Evolutionary conservation across 257 asterid species (phyloP), one percentile per base, ranked within the genome.

Genomic region (Rhazya stricta): DNA sequence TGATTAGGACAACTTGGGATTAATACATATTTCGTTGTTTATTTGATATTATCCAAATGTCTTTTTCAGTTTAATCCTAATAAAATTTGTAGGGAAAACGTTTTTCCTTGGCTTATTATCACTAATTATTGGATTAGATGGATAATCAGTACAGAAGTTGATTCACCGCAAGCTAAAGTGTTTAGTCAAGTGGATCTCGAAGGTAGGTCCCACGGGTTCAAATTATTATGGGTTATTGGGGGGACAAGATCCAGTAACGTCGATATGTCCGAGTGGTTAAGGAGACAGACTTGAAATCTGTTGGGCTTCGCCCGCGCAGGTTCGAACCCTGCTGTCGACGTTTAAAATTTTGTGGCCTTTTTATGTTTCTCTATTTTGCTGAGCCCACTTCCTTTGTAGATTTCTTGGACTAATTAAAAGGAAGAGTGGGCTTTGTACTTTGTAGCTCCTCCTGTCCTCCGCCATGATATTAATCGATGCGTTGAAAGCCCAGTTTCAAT

Each of bases 261-360:
- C 86, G 85, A 85, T 80, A 85, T 85, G 86, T 83, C 86, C 86
- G 86, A 83, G 86, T 83, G 86, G 86, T 83, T 83, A 83, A 83
- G 84, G 84, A 79, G 84, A 79, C 84, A 79, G 86, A 83, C 82
- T 83, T 82, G 84, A 83, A 83, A 83, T 83, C 86, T 83, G 86
- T 83, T 83, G 86, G 86, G 82, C 86, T 83, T 25, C 69, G 84
- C 83, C 86, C 80, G 86, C 83, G 85, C 85, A 79, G 82, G 82
- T 89, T 77, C 76, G 80, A 77, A 77, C 80, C 80, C 80, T 77
- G 80, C 81, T 77, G 81, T 78, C 81, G 81, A 78, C 81, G 81
- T 1, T 29, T 3, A 23, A 0, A n/a, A n/a, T n/a, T n/a, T n/a
- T n/a, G n/a, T n/a, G n/a, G n/a, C n/a, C n/a, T n/a, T n/a, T n/a